Evolutionary conservation across 441 rosid genomes (phyloP).

Genomic region (Breynia disticha): DNA sequence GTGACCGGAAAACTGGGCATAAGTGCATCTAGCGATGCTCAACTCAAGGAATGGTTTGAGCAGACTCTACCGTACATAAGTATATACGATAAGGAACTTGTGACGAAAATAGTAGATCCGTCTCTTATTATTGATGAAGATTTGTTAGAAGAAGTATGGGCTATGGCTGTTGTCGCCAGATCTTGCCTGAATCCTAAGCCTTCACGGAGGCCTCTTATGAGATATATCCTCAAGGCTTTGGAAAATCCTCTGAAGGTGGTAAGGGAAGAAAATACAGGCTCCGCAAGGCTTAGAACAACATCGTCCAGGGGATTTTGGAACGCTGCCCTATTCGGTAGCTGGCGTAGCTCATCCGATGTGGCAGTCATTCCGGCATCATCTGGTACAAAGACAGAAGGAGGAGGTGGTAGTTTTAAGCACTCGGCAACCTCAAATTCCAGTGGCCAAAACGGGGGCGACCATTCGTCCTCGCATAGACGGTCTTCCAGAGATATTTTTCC

Average conservation of each 20-base stretch:
- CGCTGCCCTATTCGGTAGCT: constrained; percentile 77
- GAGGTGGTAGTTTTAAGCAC: constrained; percentile 45
- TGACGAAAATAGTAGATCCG: constrained; percentile 82
- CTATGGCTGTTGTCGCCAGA: constrained; percentile 88
- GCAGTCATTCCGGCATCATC: constrained; percentile 28
- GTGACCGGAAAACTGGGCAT: constrained; percentile 92
- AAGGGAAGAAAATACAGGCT: constrained; percentile 59
- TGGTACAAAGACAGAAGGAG: constrained; percentile 30
- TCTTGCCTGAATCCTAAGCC: constrained; percentile 95
- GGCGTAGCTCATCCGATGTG: constrained; percentile 72
- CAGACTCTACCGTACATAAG: constrained; percentile 64
- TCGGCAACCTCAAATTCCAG: constrained; percentile 70
- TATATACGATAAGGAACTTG: constrained; percentile 76
- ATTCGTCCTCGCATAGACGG: constrained; percentile 59
- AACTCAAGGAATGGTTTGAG: constrained; percentile 57
- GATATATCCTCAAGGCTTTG: constrained; percentile 78
- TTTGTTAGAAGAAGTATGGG: constrained; percentile 96
- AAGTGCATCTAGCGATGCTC: constrained; percentile 45
- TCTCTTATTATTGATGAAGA: constrained; percentile 85
- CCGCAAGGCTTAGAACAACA: constrained; percentile 61
- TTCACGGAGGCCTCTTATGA: constrained; percentile 81
- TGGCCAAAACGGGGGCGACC: constrained; percentile 41
- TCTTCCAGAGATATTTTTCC: constrained; percentile 78
- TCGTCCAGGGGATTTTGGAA: constrained; percentile 92
- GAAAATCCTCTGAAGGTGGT: constrained; percentile 91